Evolutionary conservation across 192 early-diverging fungal genomes (phyloP).

Genomic region (Diversispora eburnea): DNA sequence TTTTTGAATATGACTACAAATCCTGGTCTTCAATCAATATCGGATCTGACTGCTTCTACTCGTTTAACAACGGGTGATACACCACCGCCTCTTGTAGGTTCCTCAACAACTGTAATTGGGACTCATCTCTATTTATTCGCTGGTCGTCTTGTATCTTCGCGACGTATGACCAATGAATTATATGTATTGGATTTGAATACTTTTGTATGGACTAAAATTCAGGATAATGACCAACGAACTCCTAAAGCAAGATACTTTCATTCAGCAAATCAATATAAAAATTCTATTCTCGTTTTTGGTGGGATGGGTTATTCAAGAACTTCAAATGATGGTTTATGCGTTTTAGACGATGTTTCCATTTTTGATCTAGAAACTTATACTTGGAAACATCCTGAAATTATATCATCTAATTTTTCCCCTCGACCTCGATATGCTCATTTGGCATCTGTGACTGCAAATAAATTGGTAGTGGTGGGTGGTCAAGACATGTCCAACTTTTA

Average conservation of each 20-base stretch:
- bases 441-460: conserved; percentile 60
- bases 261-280: conserved; percentile 68
- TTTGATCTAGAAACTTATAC: conserved; percentile 63
- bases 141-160: conserved; percentile 64
- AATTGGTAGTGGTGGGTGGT: conserved; percentile 68
- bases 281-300: conserved; percentile 69
- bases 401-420: conserved; percentile 48
- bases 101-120: conserved; percentile 65
- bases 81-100: conserved; percentile 73
- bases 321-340: conserved; percentile 53
- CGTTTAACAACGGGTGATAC: conserved; percentile 59
- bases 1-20: not conserved
- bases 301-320: conserved; percentile 70
- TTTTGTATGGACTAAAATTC: conserved; percentile 54
- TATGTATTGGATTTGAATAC: conserved; percentile 64
- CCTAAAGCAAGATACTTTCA: conserved; percentile 70
- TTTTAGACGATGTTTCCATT: conserved; percentile 67
- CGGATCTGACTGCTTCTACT: conserved; percentile 44
- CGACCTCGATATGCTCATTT: conserved; percentile 76
- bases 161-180: conserved; percentile 68
- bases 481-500: conserved; percentile 76
- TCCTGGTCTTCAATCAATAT: conserved; percentile 45
- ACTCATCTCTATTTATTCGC: conserved; percentile 67
- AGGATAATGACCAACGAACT: conserved; percentile 37
- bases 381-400: conserved; percentile 56